Percentiles rank a stretch among this genome's conserved stretches.
These are phyloP conservation scores for Wickerhamiella lipophila DNA, from an alignment of 805 yeast genomes.

Conservation along the genomic window DNA sequence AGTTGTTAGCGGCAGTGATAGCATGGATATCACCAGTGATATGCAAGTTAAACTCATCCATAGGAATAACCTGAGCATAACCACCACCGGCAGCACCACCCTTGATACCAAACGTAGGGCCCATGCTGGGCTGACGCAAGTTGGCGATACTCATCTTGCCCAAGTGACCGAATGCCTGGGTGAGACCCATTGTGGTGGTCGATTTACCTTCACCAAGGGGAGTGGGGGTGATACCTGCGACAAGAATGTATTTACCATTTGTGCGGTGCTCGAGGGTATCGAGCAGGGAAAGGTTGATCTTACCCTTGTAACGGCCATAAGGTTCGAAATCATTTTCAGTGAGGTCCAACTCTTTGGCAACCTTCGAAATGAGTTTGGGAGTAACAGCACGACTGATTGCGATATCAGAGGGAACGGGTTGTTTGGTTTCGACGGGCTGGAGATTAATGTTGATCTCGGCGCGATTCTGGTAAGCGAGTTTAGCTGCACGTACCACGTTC, in stretches of 20 bases:
- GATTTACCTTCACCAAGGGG: constrained; percentile 98
- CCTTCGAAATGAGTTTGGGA: constrained; percentile 66
- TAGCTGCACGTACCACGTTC: constrained; percentile 74
- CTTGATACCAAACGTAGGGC: constrained; percentile 96
- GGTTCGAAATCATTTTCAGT: constrained; percentile 69
- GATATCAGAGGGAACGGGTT: constrained; percentile 83
- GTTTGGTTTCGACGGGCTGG: constrained; percentile 38
- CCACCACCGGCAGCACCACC: constrained; percentile 99
- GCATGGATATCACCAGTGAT: constrained; percentile 97
- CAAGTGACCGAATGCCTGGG: constrained; percentile 86
- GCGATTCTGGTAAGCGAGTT: constrained; percentile 36
- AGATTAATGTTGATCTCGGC: constrained; percentile 42
- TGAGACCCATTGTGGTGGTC: constrained; percentile 89
- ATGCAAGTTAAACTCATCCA: constrained; percentile 98
- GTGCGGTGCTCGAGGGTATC: constrained; percentile 52
- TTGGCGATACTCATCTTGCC: constrained; percentile 76
- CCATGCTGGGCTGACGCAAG: constrained; percentile 97
- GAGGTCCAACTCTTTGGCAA: constrained; percentile 77
- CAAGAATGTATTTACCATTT: constrained; percentile 79
- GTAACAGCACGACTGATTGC: constrained; percentile 78
- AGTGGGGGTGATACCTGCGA: constrained; percentile 96
- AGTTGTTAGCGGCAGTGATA: constrained; percentile 82
- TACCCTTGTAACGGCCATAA: constrained; percentile 84
- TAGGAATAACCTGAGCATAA: constrained; percentile 92
- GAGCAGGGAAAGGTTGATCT: constrained; percentile 57